Evolutionary conservation across 441 rosid genomes (phyloP), one percentile per base, ranked within the genome.

Genomic region (Erysimum cheiri): DNA sequence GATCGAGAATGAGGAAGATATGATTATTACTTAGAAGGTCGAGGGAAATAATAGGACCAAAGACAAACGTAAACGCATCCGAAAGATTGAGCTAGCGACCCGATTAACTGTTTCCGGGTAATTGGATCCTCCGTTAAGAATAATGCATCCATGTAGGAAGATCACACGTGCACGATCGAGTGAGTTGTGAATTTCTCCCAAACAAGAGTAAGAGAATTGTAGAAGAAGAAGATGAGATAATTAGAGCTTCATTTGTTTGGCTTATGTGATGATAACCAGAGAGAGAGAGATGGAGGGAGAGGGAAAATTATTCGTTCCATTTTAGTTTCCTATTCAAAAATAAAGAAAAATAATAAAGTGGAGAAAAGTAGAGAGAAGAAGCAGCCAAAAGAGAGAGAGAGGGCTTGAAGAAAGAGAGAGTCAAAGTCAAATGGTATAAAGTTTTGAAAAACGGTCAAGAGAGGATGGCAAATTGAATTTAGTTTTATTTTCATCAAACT

Each of bases 11-110:
- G 41, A 64, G 24, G 5, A 48, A 57, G 46, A n/a, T 28, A 3
- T 15, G 43, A 31, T 43, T 19, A 28, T 36, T 81, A 93, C 98
- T 82, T 82, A 15, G 84, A 70, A 5, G 83, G 84, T n/a, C 66
- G 85, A 58, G 82, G 72, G 10, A 68, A 36, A 60, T 81, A 83
- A 19, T 61, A 69, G 0, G 88, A 85, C 97, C 98, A 91, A 24
- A 93, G 81, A 73, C 93, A 91, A 49, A 88, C 75, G 80, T 93
- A 91, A 66, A 80, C 64, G 77, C 84, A 79, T 52, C 86, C 80
- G 6, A 77, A 76, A 1, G 82, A 72, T 40, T 80, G 88, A 78
- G 83, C 78, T 28, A 91, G 60, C 24, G 78, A 59, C 4, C 68
- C 86, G 69, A 93, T 79, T 67, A 84, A 61, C 57, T 62, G 76